phyloP scores from a whole-genome alignment of 139 green algal genomes.

The Parachlorella kessleri region DNA sequence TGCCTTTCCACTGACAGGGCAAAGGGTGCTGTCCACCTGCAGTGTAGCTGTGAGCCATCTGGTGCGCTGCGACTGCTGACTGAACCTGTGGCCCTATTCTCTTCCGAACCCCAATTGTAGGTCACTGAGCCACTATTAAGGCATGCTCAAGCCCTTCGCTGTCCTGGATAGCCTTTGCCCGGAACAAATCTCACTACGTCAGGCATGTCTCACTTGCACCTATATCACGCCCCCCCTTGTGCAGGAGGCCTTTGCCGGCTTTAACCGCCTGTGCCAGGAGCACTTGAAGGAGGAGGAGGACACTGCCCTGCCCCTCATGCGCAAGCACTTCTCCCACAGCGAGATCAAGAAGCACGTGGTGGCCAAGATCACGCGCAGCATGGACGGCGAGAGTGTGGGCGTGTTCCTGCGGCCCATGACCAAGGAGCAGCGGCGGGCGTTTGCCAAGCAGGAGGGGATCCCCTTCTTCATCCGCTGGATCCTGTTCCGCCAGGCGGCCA shows the following conservation, averaged over 20 bases:
- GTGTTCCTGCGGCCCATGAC: neutral
- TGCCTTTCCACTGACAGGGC: no score
- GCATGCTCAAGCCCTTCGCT: no score
- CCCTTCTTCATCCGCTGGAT: conserved; percentile 21
- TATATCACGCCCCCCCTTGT: no score
- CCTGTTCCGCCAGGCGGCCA: neutral
- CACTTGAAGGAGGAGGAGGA: conserved; percentile 14
- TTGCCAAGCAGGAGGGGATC: conserved; percentile 9
- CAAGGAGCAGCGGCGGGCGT: neutral
- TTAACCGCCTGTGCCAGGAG: neutral
- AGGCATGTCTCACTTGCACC: no score
- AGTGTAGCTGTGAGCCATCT: no score
- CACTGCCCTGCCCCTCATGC: conserved; percentile 11
- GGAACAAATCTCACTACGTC: no score
- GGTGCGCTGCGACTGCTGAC: no score
- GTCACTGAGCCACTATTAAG: no score
- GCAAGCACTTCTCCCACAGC: conserved; percentile 4
- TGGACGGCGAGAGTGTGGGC: neutral
- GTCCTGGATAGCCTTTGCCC: no score
- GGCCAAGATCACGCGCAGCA: conserved; percentile 1
- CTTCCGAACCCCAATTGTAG: no score
- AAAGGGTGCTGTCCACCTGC: no score
- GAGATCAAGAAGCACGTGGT: conserved; percentile 20
- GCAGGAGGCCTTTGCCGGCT: neutral
- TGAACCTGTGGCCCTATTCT: no score